Evolutionary conservation across 1,284 basidiomycete species (phyloP).

Genomic region (Trichosporon sp.): DNA sequence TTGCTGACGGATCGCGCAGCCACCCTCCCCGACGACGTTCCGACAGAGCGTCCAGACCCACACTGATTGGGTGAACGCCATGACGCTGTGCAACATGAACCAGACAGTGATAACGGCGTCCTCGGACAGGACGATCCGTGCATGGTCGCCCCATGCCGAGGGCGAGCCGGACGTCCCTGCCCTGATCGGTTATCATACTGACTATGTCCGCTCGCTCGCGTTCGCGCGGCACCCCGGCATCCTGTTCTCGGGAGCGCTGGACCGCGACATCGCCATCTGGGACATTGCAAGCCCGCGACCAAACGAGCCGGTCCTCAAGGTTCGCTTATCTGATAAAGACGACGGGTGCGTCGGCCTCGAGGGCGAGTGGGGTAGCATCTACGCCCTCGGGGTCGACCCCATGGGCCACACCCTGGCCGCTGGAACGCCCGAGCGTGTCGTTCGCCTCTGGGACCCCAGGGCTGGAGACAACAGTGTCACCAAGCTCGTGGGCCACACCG

Average conservation of each 20-base stretch:
- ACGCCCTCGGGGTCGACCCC: constrained; percentile 71
- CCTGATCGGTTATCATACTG: constrained; percentile 77
- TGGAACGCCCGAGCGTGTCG: constrained; percentile 83
- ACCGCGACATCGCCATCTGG: constrained; percentile 91
- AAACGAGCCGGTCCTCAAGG: constrained; percentile 41
- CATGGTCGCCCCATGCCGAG: constrained; percentile 79
- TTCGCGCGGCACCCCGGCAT: constrained; percentile 73
- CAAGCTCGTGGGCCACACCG: constrained; percentile 86
- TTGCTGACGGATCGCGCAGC: constrained; percentile 8
- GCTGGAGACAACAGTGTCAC: constrained; percentile 58
- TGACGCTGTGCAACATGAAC: constrained; percentile 85
- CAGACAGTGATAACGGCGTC: constrained; percentile 94
- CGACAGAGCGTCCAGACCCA: constrained; percentile 80
- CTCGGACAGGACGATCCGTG: constrained; percentile 89
- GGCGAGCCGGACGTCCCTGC: constrained; percentile 57
- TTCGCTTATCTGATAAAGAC: constrained; percentile 39
- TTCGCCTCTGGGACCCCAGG: constrained; percentile 90
- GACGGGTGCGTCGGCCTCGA: constrained; percentile 41
- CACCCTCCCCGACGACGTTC: constrained; percentile 53
- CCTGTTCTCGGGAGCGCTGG: constrained; percentile 92
- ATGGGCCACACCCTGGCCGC: constrained; percentile 76
- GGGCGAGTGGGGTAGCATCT: constrained; percentile 65
- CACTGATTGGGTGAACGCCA: constrained; percentile 95
- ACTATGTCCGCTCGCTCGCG: constrained; percentile 85
- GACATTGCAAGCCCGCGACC: constrained; percentile 60